Conservation (phyloP, 2,329 filamentous ascomycete genomes). For the Tolypocladium tundrense region DNA sequence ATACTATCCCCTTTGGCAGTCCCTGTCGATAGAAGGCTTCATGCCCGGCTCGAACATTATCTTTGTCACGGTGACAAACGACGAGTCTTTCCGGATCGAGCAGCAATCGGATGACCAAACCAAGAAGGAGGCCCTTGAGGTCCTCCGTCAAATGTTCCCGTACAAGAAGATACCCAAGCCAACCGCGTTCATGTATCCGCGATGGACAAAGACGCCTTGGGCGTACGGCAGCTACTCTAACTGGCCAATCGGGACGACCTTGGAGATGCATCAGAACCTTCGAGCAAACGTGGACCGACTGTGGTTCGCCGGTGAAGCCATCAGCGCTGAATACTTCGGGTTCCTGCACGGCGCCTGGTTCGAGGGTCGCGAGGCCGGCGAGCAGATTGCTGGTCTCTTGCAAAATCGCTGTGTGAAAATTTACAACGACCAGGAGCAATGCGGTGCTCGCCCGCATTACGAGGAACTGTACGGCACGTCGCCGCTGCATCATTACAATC, state of each 20-base stretch:
- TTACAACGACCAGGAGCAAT: slow-evolving; percentile 4
- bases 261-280: slow-evolving; percentile 58
- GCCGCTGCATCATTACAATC: slow-evolving; percentile 18
- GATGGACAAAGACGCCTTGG: slow-evolving; percentile 22
- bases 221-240: slow-evolving; percentile 55
- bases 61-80: slow-evolving; percentile 51
- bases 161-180: slow-evolving; percentile 46
- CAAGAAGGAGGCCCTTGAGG: slow-evolving; percentile 42
- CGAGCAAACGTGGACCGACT: slow-evolving; percentile 51
- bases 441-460: slow-evolving; percentile 11
- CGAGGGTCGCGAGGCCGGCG: slow-evolving; percentile 41
- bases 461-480: slow-evolving; percentile 21
- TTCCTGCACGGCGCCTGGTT: slow-evolving; percentile 54
- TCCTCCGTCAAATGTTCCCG: slow-evolving; percentile 53
- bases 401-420: slow-evolving; percentile 7
- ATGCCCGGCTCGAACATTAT: slow-evolving; percentile 52
- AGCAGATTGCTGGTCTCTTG: slow-evolving; percentile 25
- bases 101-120: slow-evolving; percentile 48
- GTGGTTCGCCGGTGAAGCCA: slow-evolving; percentile 58
- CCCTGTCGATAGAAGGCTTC: slow-evolving; percentile 46
- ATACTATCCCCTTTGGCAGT: slow-evolving; percentile 52
- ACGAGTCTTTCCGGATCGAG: slow-evolving; percentile 48
- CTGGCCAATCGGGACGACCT: slow-evolving; percentile 53
- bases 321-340: slow-evolving; percentile 52
- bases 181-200: slow-evolving; percentile 49